Percentiles rank a stretch among this genome's conserved stretches.
Evolutionary conservation across 164 flowering plant genomes (phyloP).

Genomic region (Platanus orientalis): DNA sequence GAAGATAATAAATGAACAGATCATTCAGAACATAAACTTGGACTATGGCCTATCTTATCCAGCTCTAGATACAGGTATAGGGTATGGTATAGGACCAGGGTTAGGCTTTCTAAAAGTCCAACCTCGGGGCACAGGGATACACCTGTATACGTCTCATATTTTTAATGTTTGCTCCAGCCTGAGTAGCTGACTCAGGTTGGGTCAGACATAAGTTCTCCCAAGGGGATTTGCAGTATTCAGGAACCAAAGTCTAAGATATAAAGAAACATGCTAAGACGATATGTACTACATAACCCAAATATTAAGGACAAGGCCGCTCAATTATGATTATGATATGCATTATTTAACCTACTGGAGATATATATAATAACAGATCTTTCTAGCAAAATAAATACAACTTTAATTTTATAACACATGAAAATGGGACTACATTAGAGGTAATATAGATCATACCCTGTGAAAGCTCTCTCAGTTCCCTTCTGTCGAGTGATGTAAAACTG

Average conservation of each 20-base stretch:
- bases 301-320: background rate
- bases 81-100: background rate
- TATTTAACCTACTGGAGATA: background rate
- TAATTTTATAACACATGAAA: too few species aligned
- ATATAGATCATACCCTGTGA: constrained; percentile 53
- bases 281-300: background rate
- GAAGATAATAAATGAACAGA: background rate
- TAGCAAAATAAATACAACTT: background rate
- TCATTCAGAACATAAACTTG: too few species aligned
- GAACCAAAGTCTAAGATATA: background rate
- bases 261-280: background rate
- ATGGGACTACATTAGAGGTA: background rate
- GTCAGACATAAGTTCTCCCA: background rate
- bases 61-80: too few species aligned
- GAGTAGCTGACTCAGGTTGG: too few species aligned
- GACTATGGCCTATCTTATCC: too few species aligned
- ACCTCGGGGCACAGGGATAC: background rate
- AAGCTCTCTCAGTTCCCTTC: constrained; percentile 94
- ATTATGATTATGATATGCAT: background rate
- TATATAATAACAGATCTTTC: background rate
- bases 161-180: too few species aligned
- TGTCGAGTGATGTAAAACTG: constrained; percentile 68
- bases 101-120: background rate
- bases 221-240: background rate
- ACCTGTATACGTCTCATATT: too few species aligned